Evolutionary conservation across 345 rosid species (phyloP).

Genomic region (Eucalyptus sideroxylon): DNA sequence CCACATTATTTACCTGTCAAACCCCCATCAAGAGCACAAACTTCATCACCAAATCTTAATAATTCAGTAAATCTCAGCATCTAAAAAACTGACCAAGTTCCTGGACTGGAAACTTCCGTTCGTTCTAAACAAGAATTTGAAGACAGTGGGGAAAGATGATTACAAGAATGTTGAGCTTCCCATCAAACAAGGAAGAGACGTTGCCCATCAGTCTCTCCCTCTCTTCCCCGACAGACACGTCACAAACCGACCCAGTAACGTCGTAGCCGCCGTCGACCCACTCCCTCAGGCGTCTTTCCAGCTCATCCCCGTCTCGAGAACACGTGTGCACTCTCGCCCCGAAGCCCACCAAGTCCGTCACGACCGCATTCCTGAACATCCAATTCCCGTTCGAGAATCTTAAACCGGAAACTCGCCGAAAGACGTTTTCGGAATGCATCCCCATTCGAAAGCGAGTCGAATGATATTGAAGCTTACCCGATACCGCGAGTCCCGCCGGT

Average conservation of each 20-base stretch:
- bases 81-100: not conserved
- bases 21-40: not conserved
- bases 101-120: not conserved
- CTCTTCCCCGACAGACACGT: slow-evolving; percentile 23
- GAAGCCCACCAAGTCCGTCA: slow-evolving; percentile 53
- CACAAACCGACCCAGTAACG: slow-evolving; percentile 52
- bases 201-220: slow-evolving; percentile 30
- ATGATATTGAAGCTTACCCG: slow-evolving; percentile 13
- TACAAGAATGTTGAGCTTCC: slow-evolving; percentile 54
- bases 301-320: slow-evolving; percentile 43
- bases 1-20: slow-evolving; percentile 63
- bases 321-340: slow-evolving; percentile 76
- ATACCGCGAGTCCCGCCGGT: slow-evolving; percentile 70
- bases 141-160: not conserved
- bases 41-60: not conserved
- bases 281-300: slow-evolving; percentile 21
- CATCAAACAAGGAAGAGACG: slow-evolving; percentile 30
- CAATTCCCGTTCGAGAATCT: not conserved
- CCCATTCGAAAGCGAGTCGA: not conserved
- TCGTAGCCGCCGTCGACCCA: slow-evolving; percentile 30
- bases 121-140: not conserved
- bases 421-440: not conserved
- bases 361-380: slow-evolving; percentile 50
- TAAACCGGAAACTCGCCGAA: not conserved
- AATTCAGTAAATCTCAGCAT: not conserved